Conservation (phyloP, 805 yeast genomes). For the Zygosaccharomyces gambellarensis region DNA sequence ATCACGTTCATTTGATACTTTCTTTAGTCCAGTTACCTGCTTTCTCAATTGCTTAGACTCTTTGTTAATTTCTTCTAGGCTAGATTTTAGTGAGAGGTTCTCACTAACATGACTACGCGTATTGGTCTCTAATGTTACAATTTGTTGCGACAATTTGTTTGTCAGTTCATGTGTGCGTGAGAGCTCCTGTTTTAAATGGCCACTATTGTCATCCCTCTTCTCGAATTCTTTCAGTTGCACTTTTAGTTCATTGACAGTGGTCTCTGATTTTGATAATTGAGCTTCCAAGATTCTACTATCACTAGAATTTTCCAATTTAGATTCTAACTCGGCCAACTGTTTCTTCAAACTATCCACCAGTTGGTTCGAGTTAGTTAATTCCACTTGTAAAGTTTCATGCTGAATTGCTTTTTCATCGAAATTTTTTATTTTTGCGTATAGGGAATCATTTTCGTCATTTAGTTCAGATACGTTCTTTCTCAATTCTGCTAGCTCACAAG, state of each 20-base stretch:
- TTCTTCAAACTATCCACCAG: constrained; percentile 56
- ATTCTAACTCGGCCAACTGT: constrained; percentile 25
- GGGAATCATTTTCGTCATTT: constrained; percentile 64
- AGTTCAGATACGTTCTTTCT: constrained; percentile 51
- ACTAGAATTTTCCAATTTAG: not conserved
- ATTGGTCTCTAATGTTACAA: constrained; percentile 20
- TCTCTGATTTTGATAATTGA: constrained; percentile 61
- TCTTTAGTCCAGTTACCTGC: not conserved
- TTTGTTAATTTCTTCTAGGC: not conserved
- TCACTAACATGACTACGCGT: not conserved
- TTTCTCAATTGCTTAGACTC: not conserved
- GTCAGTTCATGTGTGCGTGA: constrained; percentile 62
- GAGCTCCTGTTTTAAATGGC: constrained; percentile 49
- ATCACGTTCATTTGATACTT: not conserved
- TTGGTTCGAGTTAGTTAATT: constrained; percentile 59
- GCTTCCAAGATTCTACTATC: constrained; percentile 39
- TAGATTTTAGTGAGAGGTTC: not conserved
- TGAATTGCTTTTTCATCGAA: constrained; percentile 39
- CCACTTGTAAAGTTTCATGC: constrained; percentile 59
- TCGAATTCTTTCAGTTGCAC: constrained; percentile 29
- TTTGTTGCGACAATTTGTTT: constrained; percentile 47
- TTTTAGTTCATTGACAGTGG: constrained; percentile 55
- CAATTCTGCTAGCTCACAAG: constrained; percentile 44
- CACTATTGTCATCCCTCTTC: not conserved
- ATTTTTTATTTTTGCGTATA: constrained; percentile 40